These are phyloP conservation scores for Hymenoscyphus occultus DNA, from an alignment of 2,329 filamentous ascomycete genomes.

Conservation along the genomic window DNA sequence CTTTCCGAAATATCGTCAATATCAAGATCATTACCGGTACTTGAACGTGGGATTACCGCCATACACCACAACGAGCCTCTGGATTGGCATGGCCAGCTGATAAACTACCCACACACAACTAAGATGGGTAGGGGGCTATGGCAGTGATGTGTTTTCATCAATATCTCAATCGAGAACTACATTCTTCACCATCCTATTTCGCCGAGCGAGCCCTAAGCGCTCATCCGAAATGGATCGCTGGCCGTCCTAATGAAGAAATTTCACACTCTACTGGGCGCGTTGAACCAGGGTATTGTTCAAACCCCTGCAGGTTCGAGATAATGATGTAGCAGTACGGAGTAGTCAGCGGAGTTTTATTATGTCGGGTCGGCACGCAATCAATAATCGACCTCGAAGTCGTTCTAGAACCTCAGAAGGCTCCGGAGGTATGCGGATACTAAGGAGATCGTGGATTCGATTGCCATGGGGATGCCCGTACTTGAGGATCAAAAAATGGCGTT, in stretches of 20 bases:
- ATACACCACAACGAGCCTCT: background rate
- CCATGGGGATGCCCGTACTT: background rate
- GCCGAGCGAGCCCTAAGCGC: background rate
- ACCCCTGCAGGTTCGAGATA: background rate
- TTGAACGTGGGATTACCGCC: too few relatives aligned
- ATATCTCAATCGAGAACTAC: background rate
- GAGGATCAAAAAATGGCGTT: background rate
- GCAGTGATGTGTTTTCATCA: constrained; percentile 1
- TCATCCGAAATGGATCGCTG: background rate
- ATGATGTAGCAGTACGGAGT: background rate
- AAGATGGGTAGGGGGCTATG: background rate
- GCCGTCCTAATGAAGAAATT: background rate
- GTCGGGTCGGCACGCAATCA: background rate
- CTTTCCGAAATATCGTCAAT: too few relatives aligned
- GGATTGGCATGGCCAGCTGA: background rate
- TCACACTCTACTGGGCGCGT: background rate
- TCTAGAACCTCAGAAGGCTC: background rate
- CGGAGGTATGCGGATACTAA: background rate
- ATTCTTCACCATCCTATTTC: background rate
- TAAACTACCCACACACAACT: background rate
- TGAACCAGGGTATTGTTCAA: background rate
- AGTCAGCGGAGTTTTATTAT: background rate
- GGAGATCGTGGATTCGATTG: background rate
- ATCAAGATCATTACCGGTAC: too few relatives aligned
- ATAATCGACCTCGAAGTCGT: background rate